Evolutionary conservation across 805 yeast species (phyloP), one percentile per base, ranked within the genome.

Genomic region (Candida orba): DNA sequence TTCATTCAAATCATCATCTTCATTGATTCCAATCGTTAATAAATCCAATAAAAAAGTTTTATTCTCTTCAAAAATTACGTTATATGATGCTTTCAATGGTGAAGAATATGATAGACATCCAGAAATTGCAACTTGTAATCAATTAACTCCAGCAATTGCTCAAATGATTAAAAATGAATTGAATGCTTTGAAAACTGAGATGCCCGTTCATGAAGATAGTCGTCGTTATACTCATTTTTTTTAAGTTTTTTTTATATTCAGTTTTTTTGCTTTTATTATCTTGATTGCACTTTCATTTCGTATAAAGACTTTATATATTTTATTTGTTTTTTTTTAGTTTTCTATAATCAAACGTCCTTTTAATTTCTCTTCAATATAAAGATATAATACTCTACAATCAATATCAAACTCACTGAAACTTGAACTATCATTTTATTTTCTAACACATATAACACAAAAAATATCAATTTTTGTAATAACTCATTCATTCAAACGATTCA

Each of bases 71-170:
- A 72, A 88, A 52, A 86, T 93, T 44, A 75, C 86, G 8, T 73
- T 93, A 36, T 91, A 81, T 63, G 95, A 88, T 47, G 91, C 96
- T 1, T 88, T 84, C 62, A 75, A 81, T 46, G 80, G 81, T 32
- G 80, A 76, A 17, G 96, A 85, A 51, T 91, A 91, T 62, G 97
- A 91, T 62, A 78, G 99, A 55, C 88, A 81, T 51, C 96, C 97
- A 0, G 97, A 89, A 49, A 71, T 81, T 25, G 95, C 95, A 4
- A 89, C 97, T 2, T 91, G 97, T 65, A 88, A 90, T 63, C 88
- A 83, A 58, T 70, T 89, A 60, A 89, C 96, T 1, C 96, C 97
- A 6, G 71, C 74, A 45, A 65, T 89, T 58, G 96, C 97, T 0
- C 89, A 86, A 61, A 78, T 77, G 63, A 88, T 91, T 54, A 84